Evolutionary conservation across 768 basidiomycete genomes (phyloP).

Genomic region (Macrolepiota fuliginosa): DNA sequence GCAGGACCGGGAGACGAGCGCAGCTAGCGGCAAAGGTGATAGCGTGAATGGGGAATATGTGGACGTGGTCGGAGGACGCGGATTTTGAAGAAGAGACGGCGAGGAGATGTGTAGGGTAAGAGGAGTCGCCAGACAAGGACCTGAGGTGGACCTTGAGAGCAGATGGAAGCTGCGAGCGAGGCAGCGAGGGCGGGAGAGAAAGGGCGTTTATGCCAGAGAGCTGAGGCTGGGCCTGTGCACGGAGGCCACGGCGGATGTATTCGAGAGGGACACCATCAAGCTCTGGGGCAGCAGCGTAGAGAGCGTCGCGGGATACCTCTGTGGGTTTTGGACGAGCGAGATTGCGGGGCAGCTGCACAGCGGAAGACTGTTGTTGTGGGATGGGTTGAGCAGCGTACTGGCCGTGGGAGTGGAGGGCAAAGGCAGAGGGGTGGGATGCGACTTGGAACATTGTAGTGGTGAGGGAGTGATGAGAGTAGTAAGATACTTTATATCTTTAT

Average conservation of each 20-base stretch:
- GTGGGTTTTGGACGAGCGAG: conserved; percentile 60
- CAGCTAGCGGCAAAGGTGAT: conserved; percentile 62
- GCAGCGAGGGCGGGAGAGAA: conserved; percentile 55
- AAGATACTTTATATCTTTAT: conserved; percentile 23
- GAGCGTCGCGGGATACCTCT: conserved; percentile 55
- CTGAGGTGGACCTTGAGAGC: conserved; percentile 51
- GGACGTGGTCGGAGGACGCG: conserved; percentile 35
- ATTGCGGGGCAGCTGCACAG: conserved; percentile 69
- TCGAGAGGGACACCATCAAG: conserved; percentile 62
- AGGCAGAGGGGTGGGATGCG: conserved; percentile 40
- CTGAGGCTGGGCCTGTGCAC: conserved; percentile 46
- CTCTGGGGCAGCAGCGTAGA: conserved; percentile 67
- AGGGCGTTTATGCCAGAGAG: conserved; percentile 51
- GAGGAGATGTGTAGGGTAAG: conserved; percentile 54
- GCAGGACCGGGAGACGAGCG: conserved; percentile 51
- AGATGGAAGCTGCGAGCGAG: conserved; percentile 59
- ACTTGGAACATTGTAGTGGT: conserved; percentile 52
- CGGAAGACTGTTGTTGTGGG: conserved; percentile 19
- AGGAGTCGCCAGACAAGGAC: conserved; percentile 25
- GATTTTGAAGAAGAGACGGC: conserved; percentile 52
- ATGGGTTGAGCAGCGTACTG: conserved; percentile 25
- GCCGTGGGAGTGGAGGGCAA: conserved; percentile 34
- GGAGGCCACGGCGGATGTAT: conserved; percentile 66
- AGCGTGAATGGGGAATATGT: conserved; percentile 61
- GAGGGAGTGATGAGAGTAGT: conserved; percentile 6